Base-by-base conservation (phyloP, 805 yeast genomes). In the Yarrowia sp. region DNA sequence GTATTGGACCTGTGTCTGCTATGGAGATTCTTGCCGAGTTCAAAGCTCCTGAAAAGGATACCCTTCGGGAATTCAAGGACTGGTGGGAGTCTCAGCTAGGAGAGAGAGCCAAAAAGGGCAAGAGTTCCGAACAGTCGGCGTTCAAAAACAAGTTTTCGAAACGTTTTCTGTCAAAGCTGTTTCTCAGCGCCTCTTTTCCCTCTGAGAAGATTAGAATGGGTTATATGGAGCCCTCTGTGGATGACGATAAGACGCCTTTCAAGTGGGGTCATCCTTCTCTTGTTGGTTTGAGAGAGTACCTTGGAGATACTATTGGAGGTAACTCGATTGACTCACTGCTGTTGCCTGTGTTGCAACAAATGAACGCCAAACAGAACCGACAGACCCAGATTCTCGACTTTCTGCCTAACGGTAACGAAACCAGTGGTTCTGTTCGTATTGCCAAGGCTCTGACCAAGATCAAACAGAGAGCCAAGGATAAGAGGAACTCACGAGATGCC, bases 1-100 rank as follows among this genome's bases (percentile, higher is more conserved):
- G 98, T 2, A 84, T 95, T 69, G 99, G 99, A 0, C 97, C 97
- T 0, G 98, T 95, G 0, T 83, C 88, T 19, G 95, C 97, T 0
- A 86, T 92, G 86, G 98, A 95, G 76, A 85, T 95, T 19, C 73
- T 95, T 42, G 97, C 96, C 0, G 96, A 93, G 72, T 95, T 94
- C 78, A 40, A 52, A 33, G 19, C 86, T 84, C 36, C 67, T 1
- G 74, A 76, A 33, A 79, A 52, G 76, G 87, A 86, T 76, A 80
- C 76, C 2, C 69, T 79, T 53, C 44, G 34, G 10, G 68, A 69
- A 68, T 85, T 81, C 80, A 83, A 78, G 34, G 71, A 73, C 71
- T 90, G 94, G 92, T 86, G 84, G 89, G 78, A 76, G 70, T 81
- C 80, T 1, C 85, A 83, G 70, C 78, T 80, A 60, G 79, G 78